Evolutionary conservation across 306 rosid species (phyloP).

Genomic region (Malus orientalis): DNA sequence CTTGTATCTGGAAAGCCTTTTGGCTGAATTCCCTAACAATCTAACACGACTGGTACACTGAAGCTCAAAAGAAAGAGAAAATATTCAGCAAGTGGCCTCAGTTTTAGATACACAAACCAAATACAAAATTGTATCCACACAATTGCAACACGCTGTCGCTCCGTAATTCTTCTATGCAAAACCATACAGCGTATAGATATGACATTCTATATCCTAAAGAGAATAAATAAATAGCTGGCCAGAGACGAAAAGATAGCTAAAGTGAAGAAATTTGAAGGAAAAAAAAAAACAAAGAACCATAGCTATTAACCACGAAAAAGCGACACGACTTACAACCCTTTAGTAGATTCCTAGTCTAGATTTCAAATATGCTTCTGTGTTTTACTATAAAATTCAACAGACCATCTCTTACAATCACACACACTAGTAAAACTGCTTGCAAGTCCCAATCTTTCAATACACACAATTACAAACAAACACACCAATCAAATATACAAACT

Average conservation of each 20-base stretch:
- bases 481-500: neutral
- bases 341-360: neutral
- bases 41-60: conserved; percentile 33
- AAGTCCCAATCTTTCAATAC: neutral
- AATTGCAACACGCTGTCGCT: neutral
- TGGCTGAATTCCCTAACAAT: conserved; percentile 34
- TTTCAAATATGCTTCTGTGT: neutral
- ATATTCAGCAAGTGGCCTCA: neutral
- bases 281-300: neutral
- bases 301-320: neutral
- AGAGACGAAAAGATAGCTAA: neutral
- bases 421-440: neutral
- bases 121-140: neutral
- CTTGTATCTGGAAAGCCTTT: conserved; percentile 36
- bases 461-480: neutral
- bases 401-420: neutral
- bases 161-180: neutral
- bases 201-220: neutral
- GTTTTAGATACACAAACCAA: neutral
- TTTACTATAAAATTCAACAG: neutral
- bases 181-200: neutral
- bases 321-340: neutral
- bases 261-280: neutral
- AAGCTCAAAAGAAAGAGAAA: conserved; percentile 30
- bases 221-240: neutral